These are phyloP conservation scores for Schizothecium vesticola DNA, from an alignment of 495 filamentous ascomycete genomes.

Conservation along the genomic window DNA sequence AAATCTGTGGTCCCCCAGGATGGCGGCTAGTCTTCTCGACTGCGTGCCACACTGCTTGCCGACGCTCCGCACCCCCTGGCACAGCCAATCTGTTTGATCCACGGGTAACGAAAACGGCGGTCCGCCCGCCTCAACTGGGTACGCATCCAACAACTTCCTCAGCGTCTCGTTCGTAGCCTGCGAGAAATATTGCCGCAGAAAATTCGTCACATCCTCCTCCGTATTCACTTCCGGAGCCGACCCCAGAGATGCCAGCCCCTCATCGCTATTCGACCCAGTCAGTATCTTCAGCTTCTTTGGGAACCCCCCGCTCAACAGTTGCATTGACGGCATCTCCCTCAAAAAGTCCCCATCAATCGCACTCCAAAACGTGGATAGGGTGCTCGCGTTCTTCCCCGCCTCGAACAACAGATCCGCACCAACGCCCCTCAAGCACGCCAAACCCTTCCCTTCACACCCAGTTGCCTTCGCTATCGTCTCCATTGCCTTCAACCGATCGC, in stretches of 20 bases:
- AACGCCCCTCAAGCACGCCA: background rate
- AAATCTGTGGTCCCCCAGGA: background rate
- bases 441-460: background rate
- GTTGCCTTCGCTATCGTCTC: background rate
- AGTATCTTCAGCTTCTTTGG: slow-evolving; percentile 3
- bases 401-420: slow-evolving; percentile 1
- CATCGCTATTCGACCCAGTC: slow-evolving; percentile 7
- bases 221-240: slow-evolving; percentile 1
- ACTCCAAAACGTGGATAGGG: background rate
- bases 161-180: slow-evolving; percentile 5
- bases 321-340: slow-evolving; percentile 1
- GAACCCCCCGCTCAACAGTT: slow-evolving; percentile 1
- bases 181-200: background rate
- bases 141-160: slow-evolving; percentile 5
- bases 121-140: slow-evolving; percentile 4
- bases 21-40: slow-evolving; percentile 4
- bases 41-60: background rate
- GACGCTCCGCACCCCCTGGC: background rate
- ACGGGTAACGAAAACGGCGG: slow-evolving; percentile 3
- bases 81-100: slow-evolving; percentile 1
- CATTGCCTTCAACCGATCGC: slow-evolving; percentile 1
- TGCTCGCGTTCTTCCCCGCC: slow-evolving; percentile 1
- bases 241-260: slow-evolving; percentile 1
- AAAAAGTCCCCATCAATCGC: slow-evolving; percentile 5
- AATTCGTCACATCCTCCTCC: slow-evolving; percentile 1